These are phyloP conservation scores for Syzygium syzygioides DNA, from an alignment of 441 rosid species.

Conservation along the genomic window DNA sequence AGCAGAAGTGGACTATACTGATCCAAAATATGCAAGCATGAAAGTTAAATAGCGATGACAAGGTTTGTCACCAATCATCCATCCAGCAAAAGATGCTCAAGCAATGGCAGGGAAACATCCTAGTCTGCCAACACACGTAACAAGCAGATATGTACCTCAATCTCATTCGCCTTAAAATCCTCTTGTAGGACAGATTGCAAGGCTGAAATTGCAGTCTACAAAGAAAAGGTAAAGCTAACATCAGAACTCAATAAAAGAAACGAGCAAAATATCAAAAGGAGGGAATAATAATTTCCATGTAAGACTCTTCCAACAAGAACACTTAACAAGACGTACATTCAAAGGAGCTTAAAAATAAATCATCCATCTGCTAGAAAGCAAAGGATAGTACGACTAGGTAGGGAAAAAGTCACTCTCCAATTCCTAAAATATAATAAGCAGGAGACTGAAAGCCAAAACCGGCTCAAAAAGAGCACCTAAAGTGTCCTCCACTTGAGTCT, in stretches of 20 bases:
- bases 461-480: not conserved
- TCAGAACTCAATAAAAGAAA: not conserved
- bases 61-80: not conserved
- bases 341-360: not conserved
- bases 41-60: not conserved
- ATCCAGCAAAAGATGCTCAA: not conserved
- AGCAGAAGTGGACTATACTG: not conserved
- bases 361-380: not conserved
- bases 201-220: slow-evolving; percentile 84
- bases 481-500: not conserved
- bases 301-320: not conserved
- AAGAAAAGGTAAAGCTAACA: slow-evolving; percentile 4
- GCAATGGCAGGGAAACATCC: not conserved
- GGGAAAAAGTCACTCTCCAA: not conserved
- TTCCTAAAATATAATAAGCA: not conserved
- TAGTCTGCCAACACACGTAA: not conserved
- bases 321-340: not conserved
- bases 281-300: not conserved
- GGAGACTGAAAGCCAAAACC: not conserved
- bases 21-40: not conserved
- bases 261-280: not conserved
- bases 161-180: slow-evolving; percentile 97
- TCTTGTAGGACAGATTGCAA: slow-evolving; percentile 93
- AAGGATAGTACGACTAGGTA: not conserved
- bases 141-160: slow-evolving; percentile 50